Evolutionary conservation across 768 basidiomycete genomes (phyloP), one percentile per base, ranked within the genome.

Genomic region (Xanthoconium stramineum): DNA sequence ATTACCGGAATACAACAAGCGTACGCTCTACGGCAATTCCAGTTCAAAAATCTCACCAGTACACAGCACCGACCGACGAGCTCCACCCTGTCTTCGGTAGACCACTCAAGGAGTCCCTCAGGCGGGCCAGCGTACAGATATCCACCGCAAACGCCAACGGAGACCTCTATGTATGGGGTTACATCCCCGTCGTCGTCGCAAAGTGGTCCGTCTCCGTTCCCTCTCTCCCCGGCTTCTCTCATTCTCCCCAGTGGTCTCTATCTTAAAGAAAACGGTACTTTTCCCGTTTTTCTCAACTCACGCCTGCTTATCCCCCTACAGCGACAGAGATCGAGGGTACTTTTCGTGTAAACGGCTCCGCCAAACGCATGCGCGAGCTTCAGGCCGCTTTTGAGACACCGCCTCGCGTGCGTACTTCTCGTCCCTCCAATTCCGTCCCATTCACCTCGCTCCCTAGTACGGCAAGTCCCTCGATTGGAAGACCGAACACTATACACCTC

Each of bases 161-260:
- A 9, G 85, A 90, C 61, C 79, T 92, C 17, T 91, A 90, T 68
- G 88, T 94, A 6, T 95, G 91, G 89, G 94, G 95, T 1, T 90
- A 89, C 69, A 91, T 99, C 47, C 96, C 96, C 10, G 92, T 98
- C 40, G 94, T 98, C 50, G 96, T 99, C 40, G 96, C 96, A 45
- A 98, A 97, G 75, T 98, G 94, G 92, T 93, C 64, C 65, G 86
- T 74, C 24, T 2, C 20, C 29, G n/a, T 14, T 19, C 43, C 13
- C 30, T 29, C 36, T 35, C 20, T 20, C 1, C 10, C 17, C 39
- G 47, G 24, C 44, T 54, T 37, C 56, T 53, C 61, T 51, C 50
- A 53, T 53, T 10, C 17, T 32, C 19, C 53, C 10, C 60, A 95
- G 94, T 67, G 96, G 96, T 6, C 74, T 96, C 44, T 89, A 94